A percentile compares a stretch with the other conserved stretches of the same genome.
These are phyloP conservation scores for Arctium lappa DNA, from an alignment of 129 eudicot genomes.

Conservation along the genomic window DNA sequence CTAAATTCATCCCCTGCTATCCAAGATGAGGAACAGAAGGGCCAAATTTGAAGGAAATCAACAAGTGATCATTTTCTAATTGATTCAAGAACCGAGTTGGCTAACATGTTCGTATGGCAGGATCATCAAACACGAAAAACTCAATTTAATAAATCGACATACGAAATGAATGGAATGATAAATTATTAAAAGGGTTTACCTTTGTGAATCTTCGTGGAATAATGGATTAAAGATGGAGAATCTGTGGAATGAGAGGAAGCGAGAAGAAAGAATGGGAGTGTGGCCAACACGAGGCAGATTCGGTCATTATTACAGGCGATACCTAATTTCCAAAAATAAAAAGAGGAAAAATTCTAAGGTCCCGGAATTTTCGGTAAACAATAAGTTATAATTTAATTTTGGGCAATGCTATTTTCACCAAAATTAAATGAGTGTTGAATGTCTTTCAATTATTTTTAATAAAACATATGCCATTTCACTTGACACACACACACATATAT, in stretches of 20 bases:
- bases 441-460: no score
- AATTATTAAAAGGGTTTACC: neutral
- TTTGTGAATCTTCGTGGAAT: neutral
- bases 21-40: neutral
- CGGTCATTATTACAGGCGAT: neutral
- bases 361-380: no score
- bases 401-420: no score
- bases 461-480: no score
- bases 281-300: slow-evolving; percentile 38
- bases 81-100: neutral
- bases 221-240: neutral
- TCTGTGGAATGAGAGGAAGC: neutral
- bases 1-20: neutral
- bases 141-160: neutral
- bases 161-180: neutral
- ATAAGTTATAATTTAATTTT: no score
- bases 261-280: slow-evolving; percentile 25
- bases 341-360: no score
- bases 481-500: no score
- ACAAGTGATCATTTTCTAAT: neutral
- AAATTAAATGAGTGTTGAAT: no score
- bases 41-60: neutral
- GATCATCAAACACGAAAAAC: neutral
- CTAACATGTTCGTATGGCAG: neutral
- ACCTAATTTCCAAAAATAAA: no score